Percentiles rank a stretch among this genome's conserved stretches.
These are phyloP conservation scores for Phytopythium sindhum DNA, from an alignment of 352 stramenopile genomes.

Conservation along the genomic window DNA sequence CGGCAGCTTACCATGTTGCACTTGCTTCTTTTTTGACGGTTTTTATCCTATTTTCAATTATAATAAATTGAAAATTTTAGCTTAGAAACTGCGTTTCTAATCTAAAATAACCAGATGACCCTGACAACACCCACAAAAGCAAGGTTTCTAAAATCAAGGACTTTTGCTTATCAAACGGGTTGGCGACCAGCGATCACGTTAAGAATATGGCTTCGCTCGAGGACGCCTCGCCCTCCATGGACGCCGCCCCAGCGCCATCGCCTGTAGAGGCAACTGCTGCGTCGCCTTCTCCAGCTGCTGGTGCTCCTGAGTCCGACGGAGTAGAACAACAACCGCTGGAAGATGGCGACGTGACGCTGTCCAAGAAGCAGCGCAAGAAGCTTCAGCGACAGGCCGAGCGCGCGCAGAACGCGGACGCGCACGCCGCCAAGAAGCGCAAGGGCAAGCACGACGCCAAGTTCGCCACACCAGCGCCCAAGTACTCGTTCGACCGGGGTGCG, in stretches of 20 bases:
- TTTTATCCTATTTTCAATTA: constrained; percentile 15
- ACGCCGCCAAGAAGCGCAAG: constrained; percentile 46
- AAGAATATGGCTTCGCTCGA: not conserved
- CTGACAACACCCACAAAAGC: no score
- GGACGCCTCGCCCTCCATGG: not conserved
- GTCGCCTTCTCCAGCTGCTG: not conserved
- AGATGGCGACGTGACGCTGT: constrained; percentile 16
- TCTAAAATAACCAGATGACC: not conserved
- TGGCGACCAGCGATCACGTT: not conserved
- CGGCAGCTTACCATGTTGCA: not conserved
- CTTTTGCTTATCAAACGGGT: not conserved
- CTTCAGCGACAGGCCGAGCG: constrained; percentile 22
- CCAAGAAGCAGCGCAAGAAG: constrained; percentile 52
- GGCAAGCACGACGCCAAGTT: constrained; percentile 50
- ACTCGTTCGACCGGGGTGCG: constrained; percentile 56
- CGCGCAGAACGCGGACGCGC: constrained; percentile 15
- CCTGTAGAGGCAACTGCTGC: not conserved
- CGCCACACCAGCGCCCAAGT: constrained; percentile 42
- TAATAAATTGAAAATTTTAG: constrained; percentile 11
- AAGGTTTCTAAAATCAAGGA: no score
- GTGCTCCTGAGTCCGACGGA: not conserved
- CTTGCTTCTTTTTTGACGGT: constrained; percentile 14
- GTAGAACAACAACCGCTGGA: not conserved
- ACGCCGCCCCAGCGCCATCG: not conserved
- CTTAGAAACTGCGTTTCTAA: no score